Evolutionary conservation across 1,139 yeast species (phyloP).

Genomic region (Hansenula anomala): DNA sequence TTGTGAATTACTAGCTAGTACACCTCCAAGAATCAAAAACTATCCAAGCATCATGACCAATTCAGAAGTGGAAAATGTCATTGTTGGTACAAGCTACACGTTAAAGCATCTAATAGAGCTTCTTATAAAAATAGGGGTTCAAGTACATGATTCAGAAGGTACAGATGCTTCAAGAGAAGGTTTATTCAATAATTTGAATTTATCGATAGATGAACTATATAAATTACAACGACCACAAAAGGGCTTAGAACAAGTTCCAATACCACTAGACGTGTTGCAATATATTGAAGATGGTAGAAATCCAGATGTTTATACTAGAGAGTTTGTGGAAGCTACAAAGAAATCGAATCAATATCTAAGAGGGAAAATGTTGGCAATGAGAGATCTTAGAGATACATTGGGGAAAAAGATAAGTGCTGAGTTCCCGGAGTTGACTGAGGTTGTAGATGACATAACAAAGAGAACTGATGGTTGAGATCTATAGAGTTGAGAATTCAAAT

Average conservation of each 20-base stretch:
- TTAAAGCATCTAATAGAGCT: constrained; percentile 75
- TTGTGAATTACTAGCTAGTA: too few relatives aligned
- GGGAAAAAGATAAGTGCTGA: constrained; percentile 67
- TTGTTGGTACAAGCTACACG: constrained; percentile 51
- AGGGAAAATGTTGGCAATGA: constrained; percentile 71
- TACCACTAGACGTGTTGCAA: constrained; percentile 74
- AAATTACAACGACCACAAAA: constrained; percentile 25
- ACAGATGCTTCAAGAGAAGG: constrained; percentile 63
- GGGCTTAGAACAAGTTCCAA: constrained; percentile 36
- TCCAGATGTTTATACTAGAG: constrained; percentile 95
- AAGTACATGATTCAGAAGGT: constrained; percentile 91
- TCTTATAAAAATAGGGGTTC: constrained; percentile 81
- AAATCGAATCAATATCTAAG: constrained; percentile 83
- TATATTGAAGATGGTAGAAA: constrained; percentile 95
- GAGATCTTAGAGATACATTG: constrained; percentile 53
- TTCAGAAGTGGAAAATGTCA: constrained; percentile 29
- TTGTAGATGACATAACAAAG: constrained; percentile 45
- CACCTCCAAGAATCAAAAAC: too few relatives aligned
- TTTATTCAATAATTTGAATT: constrained; percentile 34
- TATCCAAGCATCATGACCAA: background rate
- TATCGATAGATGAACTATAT: constrained; percentile 31
- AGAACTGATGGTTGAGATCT: constrained; percentile 34
- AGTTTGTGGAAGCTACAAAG: constrained; percentile 88
- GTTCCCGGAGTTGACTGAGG: constrained; percentile 64
- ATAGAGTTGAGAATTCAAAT: too few relatives aligned